Conservation (phyloP, 1,139 yeast species). For the Candida sp. region DNA sequence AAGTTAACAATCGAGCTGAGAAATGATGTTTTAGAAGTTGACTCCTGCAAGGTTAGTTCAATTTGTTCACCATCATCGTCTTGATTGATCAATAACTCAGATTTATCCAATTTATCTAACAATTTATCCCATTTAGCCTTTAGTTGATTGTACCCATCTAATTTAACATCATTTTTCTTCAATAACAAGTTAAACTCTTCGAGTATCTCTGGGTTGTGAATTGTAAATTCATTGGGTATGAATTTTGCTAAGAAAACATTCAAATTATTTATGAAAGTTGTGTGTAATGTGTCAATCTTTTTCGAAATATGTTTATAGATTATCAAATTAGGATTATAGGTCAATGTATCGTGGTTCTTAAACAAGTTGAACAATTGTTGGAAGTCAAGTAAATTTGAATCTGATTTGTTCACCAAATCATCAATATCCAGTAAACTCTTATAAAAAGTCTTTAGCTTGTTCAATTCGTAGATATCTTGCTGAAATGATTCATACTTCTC, state of each 20-base stretch:
- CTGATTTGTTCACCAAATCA: slow-evolving; percentile 9
- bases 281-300: slow-evolving; percentile 5
- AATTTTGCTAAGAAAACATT: slow-evolving; percentile 15
- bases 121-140: slow-evolving; percentile 10
- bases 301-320: slow-evolving; percentile 9
- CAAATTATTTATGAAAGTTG: slow-evolving; percentile 11
- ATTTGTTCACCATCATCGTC: slow-evolving; percentile 8
- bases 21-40: neutral
- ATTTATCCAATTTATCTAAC: slow-evolving; percentile 7
- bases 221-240: slow-evolving; percentile 20
- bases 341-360: slow-evolving; percentile 2
- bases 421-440: slow-evolving; percentile 20
- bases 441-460: slow-evolving; percentile 19
- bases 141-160: slow-evolving; percentile 6
- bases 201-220: slow-evolving; percentile 10
- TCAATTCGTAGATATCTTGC: slow-evolving; percentile 14
- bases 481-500: slow-evolving; percentile 13
- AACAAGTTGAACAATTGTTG: slow-evolving; percentile 11
- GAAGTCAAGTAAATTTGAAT: slow-evolving; percentile 10
- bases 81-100: slow-evolving; percentile 10
- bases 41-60: slow-evolving; percentile 6
- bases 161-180: slow-evolving; percentile 8
- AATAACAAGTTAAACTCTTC: slow-evolving; percentile 11
- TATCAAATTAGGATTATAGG: slow-evolving; percentile 4
- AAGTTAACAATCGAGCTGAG: slow-evolving; percentile 22